phyloP scores from a whole-genome alignment of 352 stramenopile species.

The Pythium pyrilobum region DNA sequence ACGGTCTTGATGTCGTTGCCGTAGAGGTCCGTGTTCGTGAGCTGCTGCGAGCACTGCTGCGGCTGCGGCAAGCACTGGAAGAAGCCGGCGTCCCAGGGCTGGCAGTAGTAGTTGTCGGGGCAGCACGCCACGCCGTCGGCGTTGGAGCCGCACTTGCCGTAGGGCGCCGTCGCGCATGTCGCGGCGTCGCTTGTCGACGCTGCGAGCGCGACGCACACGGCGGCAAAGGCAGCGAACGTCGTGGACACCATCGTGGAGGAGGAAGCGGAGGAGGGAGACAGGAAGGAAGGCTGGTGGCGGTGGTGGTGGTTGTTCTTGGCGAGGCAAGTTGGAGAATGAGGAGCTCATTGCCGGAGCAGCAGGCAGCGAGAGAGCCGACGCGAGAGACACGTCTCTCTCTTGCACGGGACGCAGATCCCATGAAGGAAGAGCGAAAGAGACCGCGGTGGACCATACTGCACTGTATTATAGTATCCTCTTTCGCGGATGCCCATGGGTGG shows the following conservation, averaged over 20 bases:
- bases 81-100: conserved; percentile 35
- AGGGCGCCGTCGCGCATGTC: conserved; percentile 14
- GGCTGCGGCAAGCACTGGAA: conserved; percentile 40
- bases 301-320: background rate
- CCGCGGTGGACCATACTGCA: background rate
- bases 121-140: conserved; percentile 27
- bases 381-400: background rate
- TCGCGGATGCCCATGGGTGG: background rate
- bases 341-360: background rate
- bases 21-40: conserved; percentile 36
- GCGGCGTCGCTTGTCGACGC: background rate
- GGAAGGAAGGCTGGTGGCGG: background rate
- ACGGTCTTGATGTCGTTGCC: conserved; percentile 34
- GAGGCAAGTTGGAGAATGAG: conserved; percentile 9
- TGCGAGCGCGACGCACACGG: background rate
- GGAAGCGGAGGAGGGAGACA: background rate
- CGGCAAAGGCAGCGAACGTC: background rate
- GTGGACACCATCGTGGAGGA: conserved; percentile 4
- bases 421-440: too few relatives aligned
- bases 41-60: conserved; percentile 26
- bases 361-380: background rate
- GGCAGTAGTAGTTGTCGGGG: conserved; percentile 34
- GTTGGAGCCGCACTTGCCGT: conserved; percentile 21
- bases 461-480: too few relatives aligned
- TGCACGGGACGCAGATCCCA: too few relatives aligned